A percentile compares a stretch with the other conserved stretches of the same genome.
phyloP scores from a whole-genome alignment of 208 protist species.

The Lotmaria passim region DNA sequence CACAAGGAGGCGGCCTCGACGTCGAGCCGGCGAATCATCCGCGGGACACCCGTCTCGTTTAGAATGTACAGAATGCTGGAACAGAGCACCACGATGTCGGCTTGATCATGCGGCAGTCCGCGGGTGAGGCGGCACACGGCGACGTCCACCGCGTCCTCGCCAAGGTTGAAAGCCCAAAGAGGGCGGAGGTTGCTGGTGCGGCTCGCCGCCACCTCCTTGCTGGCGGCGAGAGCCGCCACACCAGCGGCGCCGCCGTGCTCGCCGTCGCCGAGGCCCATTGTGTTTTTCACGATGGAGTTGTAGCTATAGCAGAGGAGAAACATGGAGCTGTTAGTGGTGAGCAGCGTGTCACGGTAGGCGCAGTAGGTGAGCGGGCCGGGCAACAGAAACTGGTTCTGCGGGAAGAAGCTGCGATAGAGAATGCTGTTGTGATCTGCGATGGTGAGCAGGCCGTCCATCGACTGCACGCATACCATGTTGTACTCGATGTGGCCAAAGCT shows the following conservation, averaged over 20 bases:
- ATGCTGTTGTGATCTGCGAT: constrained; percentile 88
- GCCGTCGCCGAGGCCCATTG: constrained; percentile 13
- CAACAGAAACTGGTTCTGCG: constrained; percentile 76
- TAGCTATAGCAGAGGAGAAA: constrained; percentile 86
- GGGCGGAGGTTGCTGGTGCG: constrained; percentile 33
- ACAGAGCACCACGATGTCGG: constrained; percentile 85
- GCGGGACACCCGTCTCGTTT: constrained; percentile 46
- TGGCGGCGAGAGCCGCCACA: not conserved
- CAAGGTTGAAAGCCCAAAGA: constrained; percentile 79
- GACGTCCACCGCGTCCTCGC: constrained; percentile 88
- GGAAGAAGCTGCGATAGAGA: constrained; percentile 73
- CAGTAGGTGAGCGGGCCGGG: constrained; percentile 80
- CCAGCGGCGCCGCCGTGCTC: constrained; percentile 4
- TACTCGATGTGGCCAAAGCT: constrained; percentile 73
- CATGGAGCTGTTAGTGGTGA: constrained; percentile 84
- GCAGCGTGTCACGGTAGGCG: constrained; percentile 50
- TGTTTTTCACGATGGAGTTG: constrained; percentile 56
- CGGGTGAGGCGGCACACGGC: constrained; percentile 65
- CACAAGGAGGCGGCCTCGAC: constrained; percentile 64
- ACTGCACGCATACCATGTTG: constrained; percentile 91
- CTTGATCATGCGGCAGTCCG: constrained; percentile 41
- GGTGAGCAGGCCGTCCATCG: constrained; percentile 89
- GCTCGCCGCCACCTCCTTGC: not conserved
- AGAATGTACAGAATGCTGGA: constrained; percentile 79
- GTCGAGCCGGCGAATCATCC: constrained; percentile 71